Base-by-base conservation (phyloP, 495 filamentous ascomycete species). In the Aspergillus avenaceus region DNA sequence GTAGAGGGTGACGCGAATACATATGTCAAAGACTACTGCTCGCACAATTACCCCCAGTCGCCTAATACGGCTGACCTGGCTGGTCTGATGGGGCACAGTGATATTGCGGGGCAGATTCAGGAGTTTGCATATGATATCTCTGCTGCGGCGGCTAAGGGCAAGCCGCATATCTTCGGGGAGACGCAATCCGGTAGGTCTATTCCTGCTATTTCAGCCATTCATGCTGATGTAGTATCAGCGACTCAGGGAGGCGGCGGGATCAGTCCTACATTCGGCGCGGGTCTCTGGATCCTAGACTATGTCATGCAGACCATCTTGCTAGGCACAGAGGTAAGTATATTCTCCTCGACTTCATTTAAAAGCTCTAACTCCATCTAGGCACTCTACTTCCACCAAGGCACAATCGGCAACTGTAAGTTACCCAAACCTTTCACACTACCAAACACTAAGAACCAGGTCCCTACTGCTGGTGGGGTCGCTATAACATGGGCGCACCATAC, bases 221-320 rank as follows among this genome's bases (percentile, higher is more conserved):
- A 21, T 26, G 21, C 50, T 58, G 29, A 58, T 26, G 2, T 7
- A 19, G 29, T 14, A 3, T 5, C 21, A 69, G 66, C 63, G 7
- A 66, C 63, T 2, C 57, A 61, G 40, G 66, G 66, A 8, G 63
- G 66, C 11, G 61, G 77, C 3, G 66, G 62, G 0, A 79, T 84
- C 0, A 79, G 75, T 21, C 79, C 80, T 0, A 77, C 76, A 0
- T 84, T 80, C 52, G 80, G 80, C 0, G 79, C 79, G 0, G 80
- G 65, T 2, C 65, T 84, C 1, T 84, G 80, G 81, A 83, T 81
- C 11, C 70, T 83, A 57, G 80, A 83, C 61, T 81, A 83, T 54
- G 66, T 72, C 2, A 67, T 83, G 43, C 75, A 75, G 8, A 71
- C 75, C 0, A 56, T 74, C 0, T 54, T 81, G 31, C 73, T 76